A percentile compares a stretch with the other conserved stretches of the same genome.
phyloP scores from a whole-genome alignment of 768 basidiomycete species.

The Suillus luteus region DNA sequence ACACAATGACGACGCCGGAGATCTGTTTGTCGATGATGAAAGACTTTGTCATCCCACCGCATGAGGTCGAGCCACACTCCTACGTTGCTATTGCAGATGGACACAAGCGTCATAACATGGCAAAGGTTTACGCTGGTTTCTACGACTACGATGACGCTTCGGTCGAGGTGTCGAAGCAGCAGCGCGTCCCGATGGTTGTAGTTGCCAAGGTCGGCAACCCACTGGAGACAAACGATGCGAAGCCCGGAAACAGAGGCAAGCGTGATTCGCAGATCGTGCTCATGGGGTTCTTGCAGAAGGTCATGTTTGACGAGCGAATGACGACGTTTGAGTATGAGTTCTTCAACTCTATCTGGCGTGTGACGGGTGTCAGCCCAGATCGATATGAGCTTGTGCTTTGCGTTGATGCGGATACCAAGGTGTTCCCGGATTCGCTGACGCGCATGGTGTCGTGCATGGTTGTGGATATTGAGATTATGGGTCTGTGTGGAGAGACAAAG shows the following conservation, averaged over 20 bases:
- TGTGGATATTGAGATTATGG: conserved; percentile 97
- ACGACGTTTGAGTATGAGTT: conserved; percentile 99
- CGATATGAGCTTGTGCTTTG: conserved; percentile 94
- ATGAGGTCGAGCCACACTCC: conserved; percentile 90
- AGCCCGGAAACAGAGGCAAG: conserved; percentile 98
- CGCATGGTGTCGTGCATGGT: conserved; percentile 97
- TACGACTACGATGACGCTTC: conserved; percentile 94
- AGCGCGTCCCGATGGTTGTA: conserved; percentile 92
- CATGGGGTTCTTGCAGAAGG: conserved; percentile 98
- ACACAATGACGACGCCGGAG: conserved; percentile 86
- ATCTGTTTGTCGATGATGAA: conserved; percentile 98
- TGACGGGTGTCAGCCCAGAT: conserved; percentile 94
- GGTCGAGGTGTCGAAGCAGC: conserved; percentile 89
- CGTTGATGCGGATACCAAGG: conserved; percentile 97
- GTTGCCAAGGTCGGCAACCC: conserved; percentile 97
- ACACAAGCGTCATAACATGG: conserved; percentile 99
- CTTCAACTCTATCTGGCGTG: conserved; percentile 97
- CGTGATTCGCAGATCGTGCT: conserved; percentile 97
- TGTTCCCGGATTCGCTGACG: conserved; percentile 97
- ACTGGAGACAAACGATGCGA: conserved; percentile 81
- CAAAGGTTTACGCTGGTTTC: conserved; percentile 96
- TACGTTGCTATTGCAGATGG: conserved; percentile 99
- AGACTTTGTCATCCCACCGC: conserved; percentile 76
- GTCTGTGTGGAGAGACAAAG: conserved; percentile 98
- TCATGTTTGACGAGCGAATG: conserved; percentile 99